Percentiles rank a stretch among this genome's conserved stretches.
Conservation (phyloP, 306 rosid genomes). For the Dryas drummondii region DNA sequence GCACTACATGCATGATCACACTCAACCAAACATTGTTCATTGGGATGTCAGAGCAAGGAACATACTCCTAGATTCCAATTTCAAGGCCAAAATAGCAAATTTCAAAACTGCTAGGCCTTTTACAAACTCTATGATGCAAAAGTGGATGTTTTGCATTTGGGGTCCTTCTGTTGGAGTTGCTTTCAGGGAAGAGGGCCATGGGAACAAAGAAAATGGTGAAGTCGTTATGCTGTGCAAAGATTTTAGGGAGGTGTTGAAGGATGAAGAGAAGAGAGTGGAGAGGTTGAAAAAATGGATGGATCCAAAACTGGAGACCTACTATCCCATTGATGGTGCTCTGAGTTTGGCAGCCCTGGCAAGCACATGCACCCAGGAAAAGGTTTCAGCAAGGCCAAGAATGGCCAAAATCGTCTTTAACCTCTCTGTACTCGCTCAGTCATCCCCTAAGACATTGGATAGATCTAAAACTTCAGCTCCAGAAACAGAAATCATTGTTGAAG, state of each 20-base stretch:
- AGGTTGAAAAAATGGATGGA: slow-evolving; percentile 59
- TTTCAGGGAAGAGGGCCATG: slow-evolving; percentile 54
- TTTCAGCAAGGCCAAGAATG: slow-evolving; percentile 57
- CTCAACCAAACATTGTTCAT: slow-evolving; percentile 62
- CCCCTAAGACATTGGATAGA: slow-evolving; percentile 1
- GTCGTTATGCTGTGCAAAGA: slow-evolving; percentile 57
- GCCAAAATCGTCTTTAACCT: slow-evolving; percentile 53
- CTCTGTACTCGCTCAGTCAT: slow-evolving; percentile 45
- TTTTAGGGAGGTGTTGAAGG: slow-evolving; percentile 41
- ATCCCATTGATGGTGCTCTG: slow-evolving; percentile 56
- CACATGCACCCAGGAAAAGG: slow-evolving; percentile 49
- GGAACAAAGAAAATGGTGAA: slow-evolving; percentile 45
- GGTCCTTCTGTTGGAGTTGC: slow-evolving; percentile 55
- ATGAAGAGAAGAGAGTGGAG: slow-evolving; percentile 51
- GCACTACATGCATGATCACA: slow-evolving; percentile 80
- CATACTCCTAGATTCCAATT: slow-evolving; percentile 53
- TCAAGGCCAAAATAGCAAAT: slow-evolving; percentile 77
- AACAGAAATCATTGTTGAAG: slow-evolving; percentile 24
- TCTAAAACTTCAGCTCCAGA: slow-evolving; percentile 23
- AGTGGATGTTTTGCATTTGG: slow-evolving; percentile 66
- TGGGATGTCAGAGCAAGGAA: slow-evolving; percentile 56
- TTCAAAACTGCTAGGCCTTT: slow-evolving; percentile 56
- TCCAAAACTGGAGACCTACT: slow-evolving; percentile 47
- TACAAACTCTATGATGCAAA: slow-evolving; percentile 36
- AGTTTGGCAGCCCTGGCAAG: slow-evolving; percentile 61